Evolutionary conservation across 306 rosid species (phyloP), one percentile per base, ranked within the genome.

Genomic region (Gastrolobium villosum): DNA sequence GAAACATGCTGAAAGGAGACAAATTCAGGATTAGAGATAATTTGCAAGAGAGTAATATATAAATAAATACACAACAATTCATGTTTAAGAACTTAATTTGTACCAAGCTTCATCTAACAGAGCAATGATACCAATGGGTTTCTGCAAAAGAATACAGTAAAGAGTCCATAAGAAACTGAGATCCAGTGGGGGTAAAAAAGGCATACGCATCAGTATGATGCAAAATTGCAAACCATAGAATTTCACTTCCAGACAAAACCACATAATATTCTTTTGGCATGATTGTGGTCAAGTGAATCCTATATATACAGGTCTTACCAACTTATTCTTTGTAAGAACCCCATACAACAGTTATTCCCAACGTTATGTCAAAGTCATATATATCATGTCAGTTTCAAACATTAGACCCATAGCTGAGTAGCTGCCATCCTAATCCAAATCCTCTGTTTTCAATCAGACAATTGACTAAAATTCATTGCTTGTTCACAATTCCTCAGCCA

Each of bases 101-200:
- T 93, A 93, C 98, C 98, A 93, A 82, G 98, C 96, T 88, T 93
- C 96, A 86, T 93, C 98, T 88, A 93, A 82, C 61, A 93, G 84
- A 62, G 93, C 91, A 85, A 93, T 71, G 66, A 93, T 81, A 45
- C 98, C 96, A 74, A 91, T 87, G 57, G 96, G 98, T 79, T 90
- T 93, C 98, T 93, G 94, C 94, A 90, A 57, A 85, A 44, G 72
- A 75, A 81, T 61, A 30, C 61, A 87, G 73, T n/a, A 70, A 72
- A 69, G 59, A 83, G 83, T 48, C 49, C 84, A 72, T 11, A 40
- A 49, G 65, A 41, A 54, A 44, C 28, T 68, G 15, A 63, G 70
- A 35, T 52, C 31, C 40, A 70, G 40, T 8, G 26, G 9, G 26
- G 9, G 4, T 3, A 69, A 49, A 46, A 37, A 43, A 41, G 34